Evolutionary conservation across 164 flowering plant species (phyloP), one percentile per base, ranked within the genome.

Genomic region (Malania oleifera): DNA sequence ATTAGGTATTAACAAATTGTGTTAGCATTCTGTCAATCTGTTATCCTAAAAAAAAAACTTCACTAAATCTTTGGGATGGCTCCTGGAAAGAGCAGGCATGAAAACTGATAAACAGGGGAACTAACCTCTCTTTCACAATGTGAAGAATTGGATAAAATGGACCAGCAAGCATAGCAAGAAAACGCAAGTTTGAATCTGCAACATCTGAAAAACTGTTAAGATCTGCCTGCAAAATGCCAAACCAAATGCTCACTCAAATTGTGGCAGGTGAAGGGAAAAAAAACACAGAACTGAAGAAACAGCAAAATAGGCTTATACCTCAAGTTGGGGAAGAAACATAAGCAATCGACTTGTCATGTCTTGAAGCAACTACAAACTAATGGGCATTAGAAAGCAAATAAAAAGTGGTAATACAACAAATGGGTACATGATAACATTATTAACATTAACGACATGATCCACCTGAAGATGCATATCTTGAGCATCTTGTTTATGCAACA

Each of bases 81-180:
- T n/a, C n/a, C n/a, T n/a, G n/a, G n/a, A 44, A 20, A 47, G 15
- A 46, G 17, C 39, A 19, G 29, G 44, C 63, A 27, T n/a, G 7
- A 53, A 56, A 49, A 6, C 24, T 49, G 25, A 38, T 28, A 31
- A 57, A 31, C 17, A 15, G n/a, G 17, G 41, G 9, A 24, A 74
- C 77, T 35, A 51, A 91, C 98, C 95, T 86, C 68, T 88, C 95
- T 62, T 68, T 79, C 47, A 78, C 81, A 66, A 83, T 52, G 34
- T 70, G 72, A 61, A 91, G 87, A 62, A 91, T 83, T 26, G 98
- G 98, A 74, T 91, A 88, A 60, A 82, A 84, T 46, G 96, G 96
- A 62, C 96, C 96, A 53, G 87, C 80, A 72, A 91, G 91, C 95
- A 91, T 88, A 3, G 96, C 91, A 61, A 91, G 84, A 75, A 86